Evolutionary conservation across 2,329 filamentous ascomycete genomes (phyloP), one percentile per base, ranked within the genome.

Genomic region (Aspergillus sp.): DNA sequence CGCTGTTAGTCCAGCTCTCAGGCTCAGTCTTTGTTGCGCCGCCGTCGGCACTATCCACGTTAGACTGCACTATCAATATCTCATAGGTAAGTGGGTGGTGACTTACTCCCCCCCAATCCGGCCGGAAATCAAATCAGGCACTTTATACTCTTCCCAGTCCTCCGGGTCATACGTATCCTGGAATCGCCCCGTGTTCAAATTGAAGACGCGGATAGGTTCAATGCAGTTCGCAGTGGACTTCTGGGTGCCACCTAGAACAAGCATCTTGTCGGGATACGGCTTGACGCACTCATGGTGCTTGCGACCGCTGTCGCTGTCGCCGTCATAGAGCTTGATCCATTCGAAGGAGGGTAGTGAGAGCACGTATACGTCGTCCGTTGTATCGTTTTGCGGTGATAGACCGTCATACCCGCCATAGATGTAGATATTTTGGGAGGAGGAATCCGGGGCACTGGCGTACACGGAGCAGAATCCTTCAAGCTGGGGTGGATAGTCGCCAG

Each of bases 251-350:
- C 75, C 75, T 21, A 77, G 54, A 15, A n/a, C 70, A 37, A 77
- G 64, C 74, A 78, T 76, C 57, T 77, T 68, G 23, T 82, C 77
- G 0, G 87, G 86, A 67, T 84, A 75, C 1, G 69, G 61, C 52
- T 68, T 70, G 23, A 73, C 59, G 56, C 74, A 77, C 33, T 65
- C 63, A 58, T 76, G 70, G 3, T 66, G 64, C 17, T 65, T 66
- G 35, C 71, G 66, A 5, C 52, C 66, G 8, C 51, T 64, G 49
- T 33, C n/a, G 19, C 33, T 49, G 19, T 50, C 46, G 19, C 53
- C 66, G 35, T n/a, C 62, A 57, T 72, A 78, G 8, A 77, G 63
- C 41, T 73, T 71, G 8, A 72, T 72, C 79, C 79, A 81, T 4
- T 62, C 74, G 59, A 81, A 82, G 0, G 78, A 76, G 0, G 79